Conservation (phyloP, 257 asterid genomes). For the Ehretia macrophylla region DNA sequence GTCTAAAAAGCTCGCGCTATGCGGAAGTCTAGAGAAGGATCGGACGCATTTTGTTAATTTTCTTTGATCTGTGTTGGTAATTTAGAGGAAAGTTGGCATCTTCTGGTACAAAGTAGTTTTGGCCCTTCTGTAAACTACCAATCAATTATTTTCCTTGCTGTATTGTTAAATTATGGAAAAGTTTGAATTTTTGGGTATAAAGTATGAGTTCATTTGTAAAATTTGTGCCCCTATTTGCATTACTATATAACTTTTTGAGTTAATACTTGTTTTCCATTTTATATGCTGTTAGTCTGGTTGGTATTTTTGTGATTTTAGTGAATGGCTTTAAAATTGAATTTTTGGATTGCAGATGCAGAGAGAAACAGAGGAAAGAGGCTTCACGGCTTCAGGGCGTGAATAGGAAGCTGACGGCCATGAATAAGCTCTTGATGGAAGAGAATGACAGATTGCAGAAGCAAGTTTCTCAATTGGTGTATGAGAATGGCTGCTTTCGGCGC, state of each 20-base stretch:
- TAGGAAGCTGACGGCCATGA: conserved; percentile 90
- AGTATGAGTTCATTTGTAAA: too few relatives aligned
- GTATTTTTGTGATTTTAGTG: background rate
- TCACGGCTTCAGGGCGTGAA: conserved; percentile 79
- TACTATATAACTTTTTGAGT: background rate
- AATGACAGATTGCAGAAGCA: conserved; percentile 90
- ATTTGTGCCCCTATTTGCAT: too few relatives aligned
- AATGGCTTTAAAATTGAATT: conserved; percentile 4
- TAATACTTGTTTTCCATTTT: background rate
- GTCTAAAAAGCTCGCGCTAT: too few relatives aligned
- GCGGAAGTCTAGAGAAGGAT: too few relatives aligned
- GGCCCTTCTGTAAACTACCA: too few relatives aligned
- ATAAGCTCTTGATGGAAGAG: conserved; percentile 87
- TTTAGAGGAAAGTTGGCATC: too few relatives aligned
- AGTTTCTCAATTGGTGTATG: conserved; percentile 79
- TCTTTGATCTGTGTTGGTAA: too few relatives aligned
- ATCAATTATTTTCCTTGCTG: too few relatives aligned
- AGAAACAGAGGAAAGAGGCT: conserved; percentile 88
- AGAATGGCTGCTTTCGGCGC: conserved; percentile 77
- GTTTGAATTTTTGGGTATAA: background rate
- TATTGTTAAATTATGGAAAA: too few relatives aligned
- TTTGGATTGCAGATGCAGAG: conserved; percentile 65
- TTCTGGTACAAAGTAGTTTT: too few relatives aligned
- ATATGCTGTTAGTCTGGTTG: background rate
- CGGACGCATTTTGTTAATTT: too few relatives aligned